A percentile compares a stretch with the other conserved stretches of the same genome.
These are phyloP conservation scores for Dictyostelium brefeldianum DNA, from an alignment of 78 protist genomes.

Conservation along the genomic window DNA sequence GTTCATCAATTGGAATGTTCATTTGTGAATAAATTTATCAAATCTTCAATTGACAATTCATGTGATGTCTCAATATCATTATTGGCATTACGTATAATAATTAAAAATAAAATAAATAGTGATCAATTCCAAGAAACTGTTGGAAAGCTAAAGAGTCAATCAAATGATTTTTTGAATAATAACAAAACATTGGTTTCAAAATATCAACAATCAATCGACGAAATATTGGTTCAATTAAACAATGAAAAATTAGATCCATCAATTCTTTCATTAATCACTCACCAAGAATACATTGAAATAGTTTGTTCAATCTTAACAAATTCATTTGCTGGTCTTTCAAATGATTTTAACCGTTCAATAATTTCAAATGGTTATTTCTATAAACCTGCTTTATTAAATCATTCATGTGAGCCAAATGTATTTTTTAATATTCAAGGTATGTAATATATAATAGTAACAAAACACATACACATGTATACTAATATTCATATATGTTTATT, in stretches of 20 bases:
- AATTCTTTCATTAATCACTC: constrained; percentile 6
- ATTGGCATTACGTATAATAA: neutral
- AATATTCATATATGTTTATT: neutral
- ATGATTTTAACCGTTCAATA: constrained; percentile 12
- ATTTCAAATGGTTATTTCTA: constrained; percentile 70
- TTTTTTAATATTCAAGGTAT: constrained; percentile 38
- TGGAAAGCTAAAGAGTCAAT: constrained; percentile 13
- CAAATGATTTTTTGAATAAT: neutral
- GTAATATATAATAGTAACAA: neutral
- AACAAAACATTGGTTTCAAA: neutral
- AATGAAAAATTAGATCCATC: neutral
- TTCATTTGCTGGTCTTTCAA: constrained; percentile 43
- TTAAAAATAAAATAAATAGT: constrained; percentile 18
- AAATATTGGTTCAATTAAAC: neutral
- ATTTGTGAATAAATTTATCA: neutral
- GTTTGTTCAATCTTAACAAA: constrained; percentile 36
- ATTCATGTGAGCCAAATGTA: constrained; percentile 66
- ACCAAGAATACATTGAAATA: neutral
- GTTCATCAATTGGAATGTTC: constrained; percentile 77
- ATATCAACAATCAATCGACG: neutral
- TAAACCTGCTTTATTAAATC: constrained; percentile 70
- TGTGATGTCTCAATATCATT: constrained; percentile 1
- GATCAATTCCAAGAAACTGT: constrained; percentile 34
- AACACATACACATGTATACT: too few species aligned
- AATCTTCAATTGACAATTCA: neutral